Evolutionary conservation across 2,329 filamentous ascomycete genomes (phyloP).

Genomic region (Aspergillus persii): DNA sequence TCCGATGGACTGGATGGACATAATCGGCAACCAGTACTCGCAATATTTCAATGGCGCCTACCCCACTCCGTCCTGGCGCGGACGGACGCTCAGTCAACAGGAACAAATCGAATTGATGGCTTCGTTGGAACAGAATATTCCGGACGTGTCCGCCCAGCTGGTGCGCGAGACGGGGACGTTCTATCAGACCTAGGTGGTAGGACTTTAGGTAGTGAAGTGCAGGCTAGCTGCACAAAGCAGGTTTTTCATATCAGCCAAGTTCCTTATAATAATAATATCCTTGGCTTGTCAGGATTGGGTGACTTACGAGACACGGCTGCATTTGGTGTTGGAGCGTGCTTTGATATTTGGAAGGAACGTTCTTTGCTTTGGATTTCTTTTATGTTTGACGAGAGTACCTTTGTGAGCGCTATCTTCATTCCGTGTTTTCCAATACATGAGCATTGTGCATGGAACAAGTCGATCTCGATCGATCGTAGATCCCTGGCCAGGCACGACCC

Average conservation of each 20-base stretch:
- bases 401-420: neutral
- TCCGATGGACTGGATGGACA: conserved; percentile 43
- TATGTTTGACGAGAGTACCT: neutral
- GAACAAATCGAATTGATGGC: conserved; percentile 83
- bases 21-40: conserved; percentile 47
- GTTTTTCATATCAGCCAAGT: too few species aligned
- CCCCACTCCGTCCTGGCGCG: conserved; percentile 49
- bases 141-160: conserved; percentile 43
- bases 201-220: too few species aligned
- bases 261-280: too few species aligned
- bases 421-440: neutral
- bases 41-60: conserved; percentile 48
- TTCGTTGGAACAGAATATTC: conserved; percentile 63
- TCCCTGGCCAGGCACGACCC: neutral
- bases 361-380: neutral
- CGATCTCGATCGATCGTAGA: neutral
- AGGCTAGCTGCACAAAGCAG: neutral
- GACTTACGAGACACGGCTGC: neutral
- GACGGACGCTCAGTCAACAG: conserved; percentile 70
- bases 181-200: conserved; percentile 34
- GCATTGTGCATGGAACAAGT: neutral
- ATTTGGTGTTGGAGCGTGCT: neutral
- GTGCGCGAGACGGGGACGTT: conserved; percentile 42
- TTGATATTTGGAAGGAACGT: neutral
- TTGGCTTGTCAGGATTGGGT: neutral